Evolutionary conservation across 75 land plant genomes (phyloP).

Genomic region (Picea sitchensis): DNA sequence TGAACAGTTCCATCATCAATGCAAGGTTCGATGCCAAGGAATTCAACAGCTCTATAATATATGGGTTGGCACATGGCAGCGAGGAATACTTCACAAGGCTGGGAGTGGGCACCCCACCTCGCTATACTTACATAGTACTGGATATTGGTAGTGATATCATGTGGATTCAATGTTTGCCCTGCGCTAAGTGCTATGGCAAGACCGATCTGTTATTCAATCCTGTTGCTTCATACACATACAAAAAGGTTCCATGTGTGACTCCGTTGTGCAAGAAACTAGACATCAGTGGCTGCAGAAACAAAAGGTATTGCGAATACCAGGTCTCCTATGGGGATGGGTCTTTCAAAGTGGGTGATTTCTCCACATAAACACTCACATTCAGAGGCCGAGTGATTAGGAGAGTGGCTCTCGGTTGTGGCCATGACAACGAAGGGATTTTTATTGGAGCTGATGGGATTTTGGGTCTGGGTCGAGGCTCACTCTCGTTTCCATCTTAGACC

Average conservation of each 20-base stretch:
- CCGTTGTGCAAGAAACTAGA: slow-evolving; percentile 51
- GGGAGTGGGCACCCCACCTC: slow-evolving; percentile 67
- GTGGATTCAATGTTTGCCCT: slow-evolving; percentile 81
- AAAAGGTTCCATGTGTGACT: slow-evolving; percentile 39
- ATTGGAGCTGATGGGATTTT: slow-evolving; percentile 75
- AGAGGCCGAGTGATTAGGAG: slow-evolving; percentile 13
- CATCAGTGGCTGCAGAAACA: slow-evolving; percentile 32
- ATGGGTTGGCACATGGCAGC: slow-evolving; percentile 67
- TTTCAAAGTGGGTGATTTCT: slow-evolving; percentile 64
- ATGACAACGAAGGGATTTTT: slow-evolving; percentile 82
- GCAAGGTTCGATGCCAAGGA: not conserved
- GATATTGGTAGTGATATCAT: slow-evolving; percentile 79
- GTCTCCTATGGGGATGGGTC: slow-evolving; percentile 85
- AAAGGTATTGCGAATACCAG: slow-evolving; percentile 61
- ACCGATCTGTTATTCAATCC: slow-evolving; percentile 68
- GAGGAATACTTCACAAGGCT: slow-evolving; percentile 81
- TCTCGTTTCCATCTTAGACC: slow-evolving; percentile 74
- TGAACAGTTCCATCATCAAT: too few relatives aligned
- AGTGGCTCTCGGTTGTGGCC: slow-evolving; percentile 81
- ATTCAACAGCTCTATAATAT: slow-evolving; percentile 58
- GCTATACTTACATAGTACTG: slow-evolving; percentile 54
- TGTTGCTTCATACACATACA: slow-evolving; percentile 28
- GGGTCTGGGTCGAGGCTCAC: slow-evolving; percentile 63
- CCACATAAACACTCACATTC: slow-evolving; percentile 66
- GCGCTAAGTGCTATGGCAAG: slow-evolving; percentile 62